Base-by-base conservation (phyloP, 2,329 filamentous ascomycete species). In the Paraphoma chrysanthemicola region DNA sequence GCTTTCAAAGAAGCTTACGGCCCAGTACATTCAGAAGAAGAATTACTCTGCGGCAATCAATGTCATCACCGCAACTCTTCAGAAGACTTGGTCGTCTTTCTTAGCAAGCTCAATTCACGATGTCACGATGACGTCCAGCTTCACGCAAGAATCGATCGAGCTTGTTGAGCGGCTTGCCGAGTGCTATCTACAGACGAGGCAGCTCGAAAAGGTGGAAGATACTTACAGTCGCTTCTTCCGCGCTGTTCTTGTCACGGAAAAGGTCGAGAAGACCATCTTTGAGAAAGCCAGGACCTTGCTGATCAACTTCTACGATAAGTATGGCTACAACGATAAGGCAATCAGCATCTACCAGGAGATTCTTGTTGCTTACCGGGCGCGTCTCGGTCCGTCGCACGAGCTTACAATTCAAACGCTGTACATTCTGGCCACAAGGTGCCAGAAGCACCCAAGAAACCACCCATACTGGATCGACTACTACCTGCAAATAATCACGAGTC, bases 361-460 rank as follows among this genome's bases (percentile, higher is more conserved):
- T 4, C 66, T 79, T 2, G 73, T 76, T 1, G 70, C 72, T 6
- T 77, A 78, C 52, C 63, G 57, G 43, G 67, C 30, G 43, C 55
- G 59, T 12, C 65, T 68, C 12, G 76, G 74, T 4, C 62, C 70
- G 5, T 76, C 73, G 2, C 77, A 83, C 58, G 76, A 80, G 46
- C 69, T 76, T 31, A 81, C 80, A 0, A 80, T 84, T 48, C 74
- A 80, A 23, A 81, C 78, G 2, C 63, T 83, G 51, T 84, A 84
- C 62, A 74, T 76, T 29, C 68, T 84, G 28, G 82, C 77, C 33
- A 59, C 62, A 16, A 62, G 74, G 28, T 78, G 76, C 56, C 72
- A 70, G 6, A 61, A 64, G 8, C 72, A 77, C 50, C 75, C 75
- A 8, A 68, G 75, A 17, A 79, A 80, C 48, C 72, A 82, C 47